Evolutionary conservation across 345 rosid species (phyloP).

Genomic region (Syzygium jambos): DNA sequence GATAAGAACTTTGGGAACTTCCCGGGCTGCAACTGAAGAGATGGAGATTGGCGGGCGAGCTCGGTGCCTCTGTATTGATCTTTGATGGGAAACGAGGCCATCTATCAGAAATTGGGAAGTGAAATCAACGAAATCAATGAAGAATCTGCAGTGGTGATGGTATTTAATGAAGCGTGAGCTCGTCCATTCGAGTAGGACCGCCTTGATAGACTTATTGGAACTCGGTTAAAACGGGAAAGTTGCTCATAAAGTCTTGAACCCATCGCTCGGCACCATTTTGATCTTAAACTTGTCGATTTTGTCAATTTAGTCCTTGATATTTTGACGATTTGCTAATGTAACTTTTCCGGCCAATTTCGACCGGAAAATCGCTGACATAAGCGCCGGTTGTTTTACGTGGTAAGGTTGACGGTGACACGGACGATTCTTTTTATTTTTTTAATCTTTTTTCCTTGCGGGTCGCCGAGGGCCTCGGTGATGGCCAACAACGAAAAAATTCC

Average conservation of each 20-base stretch:
- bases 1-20: not conserved
- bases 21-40: not conserved
- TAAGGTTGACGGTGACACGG: accelerated
- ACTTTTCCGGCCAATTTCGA: not conserved
- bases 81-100: too few relatives aligned
- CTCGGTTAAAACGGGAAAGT: not conserved
- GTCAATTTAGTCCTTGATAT: too few relatives aligned
- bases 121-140: not conserved
- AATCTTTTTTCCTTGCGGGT: not conserved
- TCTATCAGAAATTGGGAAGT: not conserved
- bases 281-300: not conserved
- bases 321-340: accelerated
- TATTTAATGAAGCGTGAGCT: not conserved
- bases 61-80: not conserved
- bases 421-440: not conserved
- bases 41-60: not conserved
- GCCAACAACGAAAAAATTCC: accelerated
- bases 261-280: not conserved
- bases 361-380: accelerated
- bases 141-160: not conserved
- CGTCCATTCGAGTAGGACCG: not conserved
- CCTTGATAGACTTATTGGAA: not conserved
- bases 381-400: accelerated
- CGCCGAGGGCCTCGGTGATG: not conserved
- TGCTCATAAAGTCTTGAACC: not conserved